phyloP scores from a whole-genome alignment of 805 yeast species.

The Torulaspora delbrueckii region DNA sequence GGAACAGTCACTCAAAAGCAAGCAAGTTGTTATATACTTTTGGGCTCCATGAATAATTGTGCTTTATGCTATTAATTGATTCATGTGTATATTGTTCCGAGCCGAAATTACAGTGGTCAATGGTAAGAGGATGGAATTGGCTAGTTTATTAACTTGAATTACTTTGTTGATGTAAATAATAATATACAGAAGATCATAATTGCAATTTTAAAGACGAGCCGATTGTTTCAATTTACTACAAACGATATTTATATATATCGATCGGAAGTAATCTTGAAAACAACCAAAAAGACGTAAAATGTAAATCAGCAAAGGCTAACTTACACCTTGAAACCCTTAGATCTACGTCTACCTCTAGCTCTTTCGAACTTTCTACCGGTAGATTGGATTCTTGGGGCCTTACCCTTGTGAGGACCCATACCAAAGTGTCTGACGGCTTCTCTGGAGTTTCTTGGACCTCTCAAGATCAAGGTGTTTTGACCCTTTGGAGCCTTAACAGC shows the following conservation, averaged over 20 bases:
- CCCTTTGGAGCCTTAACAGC: constrained; percentile 99
- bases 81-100: no score
- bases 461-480: constrained; percentile 93
- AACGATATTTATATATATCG: constrained; percentile 6
- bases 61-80: no score
- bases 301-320: constrained; percentile 16
- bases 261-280: constrained; percentile 6
- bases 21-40: no score
- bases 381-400: constrained; percentile 97
- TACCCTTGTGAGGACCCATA: constrained; percentile 99
- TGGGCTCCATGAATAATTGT: no score
- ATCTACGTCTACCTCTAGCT: constrained; percentile 99
- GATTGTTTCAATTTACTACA: constrained; percentile 14
- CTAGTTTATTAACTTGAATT: not conserved
- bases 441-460: constrained; percentile 99
- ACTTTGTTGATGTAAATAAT: not conserved
- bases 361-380: constrained; percentile 99
- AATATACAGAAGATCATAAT: not conserved
- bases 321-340: constrained; percentile 99
- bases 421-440: constrained; percentile 99
- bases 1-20: no score
- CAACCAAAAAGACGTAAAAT: not conserved
- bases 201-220: constrained; percentile 5
- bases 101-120: no score
- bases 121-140: no score